phyloP scores from a whole-genome alignment of 2,329 filamentous ascomycete genomes.

The Metarhizium robertsii region DNA sequence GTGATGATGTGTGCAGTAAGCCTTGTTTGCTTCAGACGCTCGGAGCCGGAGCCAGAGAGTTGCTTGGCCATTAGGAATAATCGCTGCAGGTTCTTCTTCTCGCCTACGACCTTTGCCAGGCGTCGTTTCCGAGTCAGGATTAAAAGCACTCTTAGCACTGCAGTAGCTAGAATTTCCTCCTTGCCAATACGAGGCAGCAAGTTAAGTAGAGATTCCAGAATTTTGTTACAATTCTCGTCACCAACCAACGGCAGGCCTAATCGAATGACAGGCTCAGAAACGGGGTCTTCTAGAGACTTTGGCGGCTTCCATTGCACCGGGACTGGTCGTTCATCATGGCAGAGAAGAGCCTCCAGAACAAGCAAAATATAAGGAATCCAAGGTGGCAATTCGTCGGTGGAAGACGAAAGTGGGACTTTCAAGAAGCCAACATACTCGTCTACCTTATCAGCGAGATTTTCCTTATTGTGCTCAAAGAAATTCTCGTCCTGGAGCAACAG shows the following conservation, averaged over 20 bases:
- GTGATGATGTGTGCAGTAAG: constrained; percentile 63
- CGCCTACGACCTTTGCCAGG: constrained; percentile 66
- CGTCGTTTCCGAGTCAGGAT: constrained; percentile 74
- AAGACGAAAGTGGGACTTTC: constrained; percentile 55
- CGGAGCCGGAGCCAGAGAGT: constrained; percentile 67
- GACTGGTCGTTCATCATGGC: constrained; percentile 74
- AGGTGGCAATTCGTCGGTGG: constrained; percentile 70
- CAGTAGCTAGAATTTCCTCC: constrained; percentile 74
- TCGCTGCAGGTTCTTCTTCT: constrained; percentile 81
- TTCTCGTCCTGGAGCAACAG: constrained; percentile 72
- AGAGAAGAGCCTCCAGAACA: constrained; percentile 82
- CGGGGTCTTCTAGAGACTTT: constrained; percentile 35
- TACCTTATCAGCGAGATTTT: constrained; percentile 69
- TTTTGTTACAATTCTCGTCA: constrained; percentile 53
- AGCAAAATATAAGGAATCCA: constrained; percentile 90
- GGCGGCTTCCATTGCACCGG: constrained; percentile 62
- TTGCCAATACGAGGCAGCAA: constrained; percentile 81
- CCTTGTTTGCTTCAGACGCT: constrained; percentile 52
- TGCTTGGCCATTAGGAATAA: constrained; percentile 96
- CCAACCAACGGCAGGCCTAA: constrained; percentile 48
- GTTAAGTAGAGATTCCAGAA: constrained; percentile 73
- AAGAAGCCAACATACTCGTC: constrained; percentile 70
- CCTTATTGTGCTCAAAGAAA: constrained; percentile 71
- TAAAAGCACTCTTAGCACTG: constrained; percentile 73
- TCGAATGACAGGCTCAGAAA: constrained; percentile 48